Base-by-base conservation (phyloP, 768 basidiomycete genomes). In the Leccinum uliginosum region DNA sequence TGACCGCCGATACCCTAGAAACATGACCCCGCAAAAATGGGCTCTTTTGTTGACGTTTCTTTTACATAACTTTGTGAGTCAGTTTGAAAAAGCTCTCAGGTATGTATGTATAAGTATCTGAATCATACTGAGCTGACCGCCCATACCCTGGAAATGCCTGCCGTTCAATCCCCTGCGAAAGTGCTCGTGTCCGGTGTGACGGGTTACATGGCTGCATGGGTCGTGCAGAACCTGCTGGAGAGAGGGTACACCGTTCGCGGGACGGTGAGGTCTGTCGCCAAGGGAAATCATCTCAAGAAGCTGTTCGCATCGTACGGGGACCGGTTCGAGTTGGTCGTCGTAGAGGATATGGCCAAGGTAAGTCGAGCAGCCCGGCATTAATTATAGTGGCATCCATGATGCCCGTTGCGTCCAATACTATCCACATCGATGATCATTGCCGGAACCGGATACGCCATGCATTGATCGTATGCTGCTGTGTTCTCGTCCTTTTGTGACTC, bases 331-430 rank as follows among this genome's bases (percentile, higher is more conserved):
- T 68, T 84, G 44, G 80, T 81, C 17, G 71, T 90, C 21, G 88
- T 93, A 0, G 77, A 81, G 47, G 90, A 94, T 63, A 87, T 93
- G 59, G 76, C 76, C 7, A 66, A 76, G 72, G 82, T 81, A 46
- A 51, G 74, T 29, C 14, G 34, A 34, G 34, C n/a, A 34, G 15
- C 11, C 34, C 9, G 34, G 14, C 12, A 9, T 34, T 14, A 14
- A n/a, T n/a, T 34, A 34, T 15, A 6, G 14, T 34, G 32, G 14
- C 32, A 5, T 34, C 34, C 34, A 34, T 34, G 15, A 34, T 34
- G 14, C n/a, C n/a, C n/a, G n/a, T n/a, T n/a, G n/a, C n/a, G n/a
- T n/a, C n/a, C n/a, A n/a, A n/a, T n/a, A n/a, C n/a, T n/a, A n/a
- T n/a, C n/a, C n/a, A n/a, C n/a, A n/a, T 15, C 34, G 15, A 34